Conservation (phyloP, 495 filamentous ascomycete species). For the Filosporella fistucella region DNA sequence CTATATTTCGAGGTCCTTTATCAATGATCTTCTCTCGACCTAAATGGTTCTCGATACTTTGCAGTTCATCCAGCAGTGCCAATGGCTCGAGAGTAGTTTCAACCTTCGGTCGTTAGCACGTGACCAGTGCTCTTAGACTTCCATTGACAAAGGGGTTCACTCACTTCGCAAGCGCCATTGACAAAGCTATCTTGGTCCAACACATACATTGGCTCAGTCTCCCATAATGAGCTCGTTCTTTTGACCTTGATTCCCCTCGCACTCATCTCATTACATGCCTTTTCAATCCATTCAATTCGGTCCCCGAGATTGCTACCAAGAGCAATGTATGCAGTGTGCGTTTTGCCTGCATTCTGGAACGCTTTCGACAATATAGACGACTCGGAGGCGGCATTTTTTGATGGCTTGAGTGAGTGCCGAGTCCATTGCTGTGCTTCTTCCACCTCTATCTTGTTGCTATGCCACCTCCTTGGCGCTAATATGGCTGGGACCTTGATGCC, state of each 20-base stretch:
- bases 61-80: slow-evolving; percentile 70
- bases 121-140: neutral
- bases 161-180: slow-evolving; percentile 90
- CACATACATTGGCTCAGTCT: slow-evolving; percentile 96
- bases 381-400: neutral
- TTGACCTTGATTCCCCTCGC: slow-evolving; percentile 64
- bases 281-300: slow-evolving; percentile 74
- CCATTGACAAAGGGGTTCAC: neutral
- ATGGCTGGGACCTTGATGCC: neutral
- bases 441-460: slow-evolving; percentile 2
- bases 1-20: slow-evolving; percentile 90
- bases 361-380: neutral
- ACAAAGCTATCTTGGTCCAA: slow-evolving; percentile 82
- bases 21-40: slow-evolving; percentile 82
- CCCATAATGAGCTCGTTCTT: slow-evolving; percentile 83
- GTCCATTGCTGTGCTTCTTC: slow-evolving; percentile 8
- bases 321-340: slow-evolving; percentile 64
- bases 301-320: slow-evolving; percentile 93
- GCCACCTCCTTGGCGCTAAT: neutral
- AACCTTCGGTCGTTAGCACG: slow-evolving; percentile 47
- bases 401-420: slow-evolving; percentile 4
- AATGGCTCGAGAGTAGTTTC: slow-evolving; percentile 74
- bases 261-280: slow-evolving; percentile 74
- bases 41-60: slow-evolving; percentile 73
- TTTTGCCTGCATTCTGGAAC: no score